Percentiles rank a stretch among this genome's conserved stretches.
These are phyloP conservation scores for Ceratonia siliqua DNA, from an alignment of 306 rosid genomes.

Conservation along the genomic window DNA sequence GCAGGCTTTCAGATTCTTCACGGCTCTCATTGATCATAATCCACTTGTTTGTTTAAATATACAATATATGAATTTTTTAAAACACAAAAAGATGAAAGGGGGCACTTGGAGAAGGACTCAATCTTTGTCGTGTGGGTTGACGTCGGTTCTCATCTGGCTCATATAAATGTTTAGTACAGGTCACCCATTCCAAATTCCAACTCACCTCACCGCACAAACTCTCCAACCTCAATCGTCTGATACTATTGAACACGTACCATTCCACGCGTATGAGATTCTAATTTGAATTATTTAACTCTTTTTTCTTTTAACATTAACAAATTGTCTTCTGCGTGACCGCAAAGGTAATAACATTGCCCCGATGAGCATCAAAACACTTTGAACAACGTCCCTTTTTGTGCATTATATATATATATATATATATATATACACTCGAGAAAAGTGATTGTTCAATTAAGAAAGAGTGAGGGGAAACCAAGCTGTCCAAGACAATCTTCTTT, in stretches of 20 bases:
- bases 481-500: no score
- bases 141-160: neutral
- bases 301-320: neutral
- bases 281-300: no score
- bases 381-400: no score
- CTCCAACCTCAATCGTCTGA: no score
- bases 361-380: neutral
- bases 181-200: neutral
- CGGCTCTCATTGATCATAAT: conserved; percentile 1
- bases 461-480: no score
- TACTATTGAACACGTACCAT: no score
- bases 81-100: neutral
- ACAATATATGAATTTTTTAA: neutral
- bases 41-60: neutral
- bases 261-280: no score
- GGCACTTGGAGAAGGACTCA: neutral
- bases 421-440: no score
- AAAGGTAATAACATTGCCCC: neutral
- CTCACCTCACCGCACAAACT: neutral
- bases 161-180: neutral
- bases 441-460: no score
- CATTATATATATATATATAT: no score
- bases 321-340: neutral
- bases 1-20: conserved; percentile 17
- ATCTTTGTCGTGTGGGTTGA: neutral